Evolutionary conservation across 805 yeast genomes (phyloP), one percentile per base, ranked within the genome.

Genomic region (Suhomyces sp.): DNA sequence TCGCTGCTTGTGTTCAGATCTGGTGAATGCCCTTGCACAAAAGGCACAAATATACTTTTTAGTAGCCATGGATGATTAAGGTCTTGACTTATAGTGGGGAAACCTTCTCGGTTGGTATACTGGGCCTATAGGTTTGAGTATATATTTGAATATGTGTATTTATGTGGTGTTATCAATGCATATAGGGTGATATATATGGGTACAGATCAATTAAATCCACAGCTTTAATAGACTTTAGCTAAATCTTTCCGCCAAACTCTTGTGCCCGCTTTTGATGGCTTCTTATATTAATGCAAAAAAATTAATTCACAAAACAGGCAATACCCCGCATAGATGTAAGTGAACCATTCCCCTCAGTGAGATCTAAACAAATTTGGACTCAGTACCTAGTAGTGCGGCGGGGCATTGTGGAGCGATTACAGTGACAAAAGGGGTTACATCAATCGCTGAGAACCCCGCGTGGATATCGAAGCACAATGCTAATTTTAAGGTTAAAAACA

Each of bases 1-100:
- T 53, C 99, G 84, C 69, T 89, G 91, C 64, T 94, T 78, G 70
- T 93, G 99, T 69, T 93, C 99, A 44, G 90, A 78, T 52, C 99
- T 80, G 1, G 97, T 98, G 79, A 94, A 94, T 1, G 96, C 96
- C 57, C 92, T 76, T 31, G 91, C 88, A 61, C 96, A 88, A 64
- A 82, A 88, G 6, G 88, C 83, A 70, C 96, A 88, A 40, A 86
- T 80, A 67, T 87, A 88, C 60, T 87, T 83, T 59, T 86, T 79
- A 40, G 85, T 72, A 15, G 72, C 73, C 55, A 52, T 52, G 13
- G 17, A 33, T 33, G 36, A 6, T n/a, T 5, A 33, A 33, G 17
- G 4, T 33, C 36, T 33, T 6, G 36, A n/a, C n/a, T 33, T 33
- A n/a, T 33, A n/a, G 17, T n/a, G 17, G 36, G 13, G 36, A 12